Percentiles rank a stretch among this genome's conserved stretches.
Conservation (phyloP, 2,329 filamentous ascomycete species). For the Fusarium napiforme region DNA sequence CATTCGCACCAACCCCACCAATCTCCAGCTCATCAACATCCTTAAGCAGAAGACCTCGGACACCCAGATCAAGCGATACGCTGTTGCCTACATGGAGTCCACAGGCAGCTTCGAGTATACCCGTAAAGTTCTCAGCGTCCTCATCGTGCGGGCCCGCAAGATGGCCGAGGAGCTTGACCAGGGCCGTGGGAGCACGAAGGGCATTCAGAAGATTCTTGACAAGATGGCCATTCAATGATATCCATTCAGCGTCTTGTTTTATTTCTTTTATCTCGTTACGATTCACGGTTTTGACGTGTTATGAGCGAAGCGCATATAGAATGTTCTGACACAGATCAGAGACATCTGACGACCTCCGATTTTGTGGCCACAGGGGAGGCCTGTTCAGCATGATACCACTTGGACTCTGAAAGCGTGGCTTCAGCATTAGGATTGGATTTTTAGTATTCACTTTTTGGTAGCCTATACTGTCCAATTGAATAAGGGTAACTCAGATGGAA, state of each 20-base stretch:
- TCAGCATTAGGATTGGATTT: constrained; percentile 19
- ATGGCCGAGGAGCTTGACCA: constrained; percentile 73
- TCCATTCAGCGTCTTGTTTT: not conserved
- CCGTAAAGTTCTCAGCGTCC: constrained; percentile 70
- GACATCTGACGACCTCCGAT: constrained; percentile 15
- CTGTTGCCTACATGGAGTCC: constrained; percentile 88
- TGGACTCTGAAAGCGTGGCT: constrained; percentile 8
- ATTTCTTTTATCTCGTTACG: constrained; percentile 4
- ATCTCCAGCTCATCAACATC: constrained; percentile 89
- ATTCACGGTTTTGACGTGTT: constrained; percentile 34
- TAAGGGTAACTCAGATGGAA: not conserved
- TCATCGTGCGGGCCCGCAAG: constrained; percentile 71
- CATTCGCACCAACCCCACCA: constrained; percentile 79
- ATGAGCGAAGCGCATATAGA: constrained; percentile 43
- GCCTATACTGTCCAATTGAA: not conserved
- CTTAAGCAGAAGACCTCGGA: constrained; percentile 89
- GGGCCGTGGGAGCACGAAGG: constrained; percentile 64
- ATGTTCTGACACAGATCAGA: constrained; percentile 37
- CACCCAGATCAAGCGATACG: constrained; percentile 90
- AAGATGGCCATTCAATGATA: constrained; percentile 62
- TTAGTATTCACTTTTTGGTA: not conserved
- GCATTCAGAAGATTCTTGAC: constrained; percentile 74
- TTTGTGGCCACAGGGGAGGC: constrained; percentile 17
- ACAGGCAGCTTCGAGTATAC: constrained; percentile 93
- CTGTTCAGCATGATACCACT: constrained; percentile 34